phyloP scores from a whole-genome alignment of 2,329 filamentous ascomycete species.

The Cladosporium halotolerans region DNA sequence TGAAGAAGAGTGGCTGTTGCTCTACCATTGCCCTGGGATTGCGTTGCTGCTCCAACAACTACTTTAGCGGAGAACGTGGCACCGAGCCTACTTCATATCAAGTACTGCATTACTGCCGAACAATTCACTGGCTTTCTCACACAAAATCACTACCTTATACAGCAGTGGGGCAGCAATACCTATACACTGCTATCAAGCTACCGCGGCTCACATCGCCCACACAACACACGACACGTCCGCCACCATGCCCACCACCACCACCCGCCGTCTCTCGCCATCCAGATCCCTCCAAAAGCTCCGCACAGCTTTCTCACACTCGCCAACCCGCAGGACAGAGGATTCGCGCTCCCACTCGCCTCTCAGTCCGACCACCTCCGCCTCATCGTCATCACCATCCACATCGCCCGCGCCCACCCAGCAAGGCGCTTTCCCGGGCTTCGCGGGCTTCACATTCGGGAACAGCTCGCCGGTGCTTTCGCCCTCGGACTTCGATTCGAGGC shows the following conservation, averaged over 20 bases:
- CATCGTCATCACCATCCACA: conserved; percentile 11
- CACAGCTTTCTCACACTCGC: conserved; percentile 19
- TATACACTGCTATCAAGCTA: no score
- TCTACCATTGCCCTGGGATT: no score
- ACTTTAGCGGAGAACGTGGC: no score
- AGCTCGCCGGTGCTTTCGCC: neutral
- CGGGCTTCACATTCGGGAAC: conserved; percentile 20
- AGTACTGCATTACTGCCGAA: no score
- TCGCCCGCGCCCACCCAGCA: conserved; percentile 10
- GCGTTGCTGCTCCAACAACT: no score
- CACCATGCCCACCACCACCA: conserved; percentile 6
- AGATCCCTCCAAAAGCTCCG: conserved; percentile 25
- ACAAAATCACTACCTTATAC: no score
- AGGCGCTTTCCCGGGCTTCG: conserved; percentile 14
- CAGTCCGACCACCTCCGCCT: neutral
- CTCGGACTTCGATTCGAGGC: neutral
- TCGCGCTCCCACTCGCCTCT: neutral
- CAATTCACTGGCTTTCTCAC: no score
- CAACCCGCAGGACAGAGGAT: neutral
- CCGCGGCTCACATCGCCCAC: neutral
- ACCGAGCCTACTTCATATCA: no score
- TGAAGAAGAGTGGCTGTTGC: neutral
- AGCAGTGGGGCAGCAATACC: no score
- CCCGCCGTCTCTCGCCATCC: conserved; percentile 17
- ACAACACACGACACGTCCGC: neutral